Conservation (phyloP, 352 stramenopile species). For the Pythium volutum region DNA sequence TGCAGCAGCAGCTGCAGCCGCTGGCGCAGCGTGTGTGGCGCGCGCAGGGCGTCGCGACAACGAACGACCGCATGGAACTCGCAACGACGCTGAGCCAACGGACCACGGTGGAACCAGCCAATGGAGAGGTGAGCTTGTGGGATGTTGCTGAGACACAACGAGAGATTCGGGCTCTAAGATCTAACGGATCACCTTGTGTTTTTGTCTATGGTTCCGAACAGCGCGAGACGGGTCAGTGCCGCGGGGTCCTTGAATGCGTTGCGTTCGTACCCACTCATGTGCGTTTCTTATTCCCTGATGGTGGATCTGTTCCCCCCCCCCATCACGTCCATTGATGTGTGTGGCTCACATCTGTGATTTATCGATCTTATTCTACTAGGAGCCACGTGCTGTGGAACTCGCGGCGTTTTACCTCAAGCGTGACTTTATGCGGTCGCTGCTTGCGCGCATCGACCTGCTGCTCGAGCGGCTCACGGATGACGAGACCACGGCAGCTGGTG, state of each 20-base stretch:
- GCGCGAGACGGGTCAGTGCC: constrained; percentile 34
- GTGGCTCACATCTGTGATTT: background rate
- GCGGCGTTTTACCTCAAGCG: constrained; percentile 56
- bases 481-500: constrained; percentile 28
- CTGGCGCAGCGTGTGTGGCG: constrained; percentile 39
- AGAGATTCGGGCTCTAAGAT: background rate
- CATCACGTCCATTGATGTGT: background rate
- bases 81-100: constrained; percentile 19
- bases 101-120: background rate
- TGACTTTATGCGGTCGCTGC: constrained; percentile 64
- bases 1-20: constrained; percentile 47
- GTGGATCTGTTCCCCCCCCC: background rate
- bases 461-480: constrained; percentile 44
- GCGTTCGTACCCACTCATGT: constrained; percentile 42
- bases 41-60: constrained; percentile 31
- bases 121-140: background rate
- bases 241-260: constrained; percentile 49
- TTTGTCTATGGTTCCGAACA: background rate
- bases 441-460: constrained; percentile 51
- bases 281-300: too few relatives aligned
- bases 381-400: constrained; percentile 31
- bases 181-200: background rate
- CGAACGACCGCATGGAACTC: constrained; percentile 40
- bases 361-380: constrained; percentile 6
- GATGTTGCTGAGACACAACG: background rate